These are phyloP conservation scores for Metschnikowia aberdeeniae DNA, from an alignment of 805 yeast species.

Conservation along the genomic window DNA sequence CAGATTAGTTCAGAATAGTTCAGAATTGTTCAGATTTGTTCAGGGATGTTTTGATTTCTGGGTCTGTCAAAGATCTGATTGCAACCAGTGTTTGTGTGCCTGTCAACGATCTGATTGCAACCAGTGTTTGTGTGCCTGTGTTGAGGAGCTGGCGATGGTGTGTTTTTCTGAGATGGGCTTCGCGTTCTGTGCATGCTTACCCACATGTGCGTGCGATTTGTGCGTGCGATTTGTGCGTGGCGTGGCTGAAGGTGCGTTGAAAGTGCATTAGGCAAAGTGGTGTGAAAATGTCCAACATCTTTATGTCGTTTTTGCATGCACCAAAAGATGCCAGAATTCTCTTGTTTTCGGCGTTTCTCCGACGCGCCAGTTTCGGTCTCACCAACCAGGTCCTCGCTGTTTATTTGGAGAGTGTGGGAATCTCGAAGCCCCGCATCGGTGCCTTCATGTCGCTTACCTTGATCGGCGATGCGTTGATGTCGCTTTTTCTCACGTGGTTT, in stretches of 20 bases:
- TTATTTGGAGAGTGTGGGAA: constrained; percentile 52
- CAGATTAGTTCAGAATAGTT: too few relatives aligned
- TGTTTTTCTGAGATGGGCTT: neutral
- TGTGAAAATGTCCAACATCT: neutral
- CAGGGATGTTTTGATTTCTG: too few relatives aligned
- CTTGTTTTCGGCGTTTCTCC: constrained; percentile 63
- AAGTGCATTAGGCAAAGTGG: too few relatives aligned
- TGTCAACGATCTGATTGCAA: too few relatives aligned
- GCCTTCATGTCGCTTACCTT: constrained; percentile 77
- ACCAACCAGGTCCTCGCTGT: constrained; percentile 76
- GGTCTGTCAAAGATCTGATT: too few relatives aligned
- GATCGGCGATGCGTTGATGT: constrained; percentile 71
- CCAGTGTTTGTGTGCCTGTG: neutral
- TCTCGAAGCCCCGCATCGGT: constrained; percentile 61
- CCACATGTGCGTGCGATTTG: too few relatives aligned
- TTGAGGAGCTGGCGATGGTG: too few relatives aligned
- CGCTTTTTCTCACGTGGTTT: constrained; percentile 70
- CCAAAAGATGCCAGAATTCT: constrained; percentile 54
- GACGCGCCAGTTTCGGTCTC: constrained; percentile 72
- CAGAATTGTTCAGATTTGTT: too few relatives aligned
- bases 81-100: too few relatives aligned
- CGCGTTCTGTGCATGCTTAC: neutral
- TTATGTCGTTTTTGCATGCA: constrained; percentile 6
- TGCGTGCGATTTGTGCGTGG: neutral
- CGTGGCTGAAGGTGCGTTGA: neutral